These are phyloP conservation scores for Xylaria multiplex DNA, from an alignment of 2,329 filamentous ascomycete species.

Conservation along the genomic window DNA sequence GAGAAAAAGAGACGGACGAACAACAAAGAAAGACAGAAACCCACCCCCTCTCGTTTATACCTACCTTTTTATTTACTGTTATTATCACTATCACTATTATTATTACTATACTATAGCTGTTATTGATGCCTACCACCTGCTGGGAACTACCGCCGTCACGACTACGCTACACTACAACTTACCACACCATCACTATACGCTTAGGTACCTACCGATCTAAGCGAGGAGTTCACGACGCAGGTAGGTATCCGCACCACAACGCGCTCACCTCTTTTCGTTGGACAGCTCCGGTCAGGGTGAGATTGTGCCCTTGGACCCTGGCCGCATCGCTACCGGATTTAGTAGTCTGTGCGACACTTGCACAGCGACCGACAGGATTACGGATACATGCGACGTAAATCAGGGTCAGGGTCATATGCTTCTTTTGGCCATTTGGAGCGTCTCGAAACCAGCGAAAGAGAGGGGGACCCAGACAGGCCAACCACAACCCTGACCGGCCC, in stretches of 20 bases:
- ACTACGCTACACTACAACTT: not conserved
- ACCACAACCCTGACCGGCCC: slow-evolving; percentile 21
- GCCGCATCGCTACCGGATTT: slow-evolving; percentile 34
- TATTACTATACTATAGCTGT: not conserved
- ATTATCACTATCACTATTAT: not conserved
- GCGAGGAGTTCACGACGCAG: slow-evolving; percentile 35
- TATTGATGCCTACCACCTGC: not conserved
- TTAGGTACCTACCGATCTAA: slow-evolving; percentile 27
- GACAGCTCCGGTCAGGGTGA: slow-evolving; percentile 27
- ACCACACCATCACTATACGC: slow-evolving; percentile 2
- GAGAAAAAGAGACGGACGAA: not conserved
- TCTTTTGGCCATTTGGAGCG: slow-evolving; percentile 29
- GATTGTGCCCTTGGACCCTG: slow-evolving; percentile 36
- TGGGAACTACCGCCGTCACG: slow-evolving; percentile 1
- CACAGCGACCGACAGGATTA: slow-evolving; percentile 31
- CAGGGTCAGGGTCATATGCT: slow-evolving; percentile 51
- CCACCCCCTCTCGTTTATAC: slow-evolving; percentile 14
- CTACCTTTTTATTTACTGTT: slow-evolving; percentile 6
- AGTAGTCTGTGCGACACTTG: slow-evolving; percentile 33
- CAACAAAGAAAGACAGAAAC: not conserved
- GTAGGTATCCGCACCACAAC: slow-evolving; percentile 25
- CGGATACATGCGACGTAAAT: slow-evolving; percentile 58
- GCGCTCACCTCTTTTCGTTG: slow-evolving; percentile 32
- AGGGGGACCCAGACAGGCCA: slow-evolving; percentile 20
- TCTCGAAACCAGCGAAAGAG: slow-evolving; percentile 30